These are phyloP conservation scores for Areca catechu DNA, from an alignment of 176 grass and related monocot genomes.

Conservation along the genomic window DNA sequence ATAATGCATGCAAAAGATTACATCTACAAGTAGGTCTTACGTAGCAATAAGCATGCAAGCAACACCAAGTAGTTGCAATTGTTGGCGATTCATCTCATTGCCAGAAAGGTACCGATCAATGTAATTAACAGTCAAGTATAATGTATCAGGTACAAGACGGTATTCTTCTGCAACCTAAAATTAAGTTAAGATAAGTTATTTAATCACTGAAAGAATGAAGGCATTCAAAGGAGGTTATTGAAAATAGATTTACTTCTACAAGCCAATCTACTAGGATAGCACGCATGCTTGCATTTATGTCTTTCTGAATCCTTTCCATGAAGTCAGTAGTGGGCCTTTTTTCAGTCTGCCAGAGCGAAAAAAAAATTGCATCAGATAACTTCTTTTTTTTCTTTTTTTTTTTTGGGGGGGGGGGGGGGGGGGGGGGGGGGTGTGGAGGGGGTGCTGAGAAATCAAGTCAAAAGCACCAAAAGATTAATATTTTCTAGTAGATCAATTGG, in stretches of 20 bases:
- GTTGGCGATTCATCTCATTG: conserved; percentile 84
- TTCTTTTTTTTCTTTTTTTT: no score
- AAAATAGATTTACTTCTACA: conserved; percentile 59
- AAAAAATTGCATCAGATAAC: neutral
- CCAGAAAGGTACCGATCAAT: conserved; percentile 92
- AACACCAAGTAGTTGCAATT: conserved; percentile 93
- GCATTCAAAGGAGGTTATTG: neutral
- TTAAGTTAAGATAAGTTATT: conserved; percentile 3
- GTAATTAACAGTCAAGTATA: conserved; percentile 89
- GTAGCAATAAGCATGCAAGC: conserved; percentile 93
- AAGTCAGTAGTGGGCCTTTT: conserved; percentile 79
- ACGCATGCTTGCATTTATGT: conserved; percentile 87
- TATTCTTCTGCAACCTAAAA: conserved; percentile 95
- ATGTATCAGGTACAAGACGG: conserved; percentile 82
- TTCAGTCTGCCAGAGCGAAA: conserved; percentile 42
- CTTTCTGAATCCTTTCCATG: conserved; percentile 85
- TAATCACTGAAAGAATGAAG: neutral
- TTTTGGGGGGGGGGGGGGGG: no score
- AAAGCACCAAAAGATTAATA: no score
- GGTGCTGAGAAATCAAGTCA: no score
- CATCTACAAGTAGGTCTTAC: conserved; percentile 43
- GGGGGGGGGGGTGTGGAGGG: no score
- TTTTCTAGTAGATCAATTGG: no score
- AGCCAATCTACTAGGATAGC: conserved; percentile 97
- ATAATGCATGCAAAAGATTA: neutral